A percentile compares a stretch with the other conserved stretches of the same genome.
Evolutionary conservation across 164 flowering plant species (phyloP).

Genomic region (Dillenia turbinata): DNA sequence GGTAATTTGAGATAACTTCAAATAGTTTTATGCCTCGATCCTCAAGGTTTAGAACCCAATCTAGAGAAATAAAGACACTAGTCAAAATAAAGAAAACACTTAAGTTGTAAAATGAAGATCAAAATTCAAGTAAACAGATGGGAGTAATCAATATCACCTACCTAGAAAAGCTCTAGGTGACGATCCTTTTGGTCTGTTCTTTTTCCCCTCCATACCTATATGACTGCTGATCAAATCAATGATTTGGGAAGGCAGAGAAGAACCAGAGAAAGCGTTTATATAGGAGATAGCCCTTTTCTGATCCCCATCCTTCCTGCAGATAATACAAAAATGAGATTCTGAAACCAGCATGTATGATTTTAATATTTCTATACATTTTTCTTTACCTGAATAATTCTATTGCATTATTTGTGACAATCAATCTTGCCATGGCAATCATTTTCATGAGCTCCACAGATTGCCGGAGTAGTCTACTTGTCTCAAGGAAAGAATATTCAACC

Average conservation of each 20-base stretch:
- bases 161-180: slow-evolving; percentile 64
- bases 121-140: background rate
- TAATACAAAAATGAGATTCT: slow-evolving; percentile 10
- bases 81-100: too few relatives aligned
- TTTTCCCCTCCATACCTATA: slow-evolving; percentile 24
- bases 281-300: slow-evolving; percentile 48
- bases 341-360: background rate
- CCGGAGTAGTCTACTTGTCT: slow-evolving; percentile 19
- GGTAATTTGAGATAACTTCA: slow-evolving; percentile 31
- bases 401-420: slow-evolving; percentile 51
- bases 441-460: slow-evolving; percentile 26
- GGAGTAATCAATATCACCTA: slow-evolving; percentile 20
- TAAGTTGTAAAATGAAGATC: too few relatives aligned
- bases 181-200: slow-evolving; percentile 22
- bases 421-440: slow-evolving; percentile 35
- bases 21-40: slow-evolving; percentile 42
- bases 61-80: slow-evolving; percentile 21
- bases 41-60: slow-evolving; percentile 53
- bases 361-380: background rate
- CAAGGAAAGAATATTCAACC: slow-evolving; percentile 65
- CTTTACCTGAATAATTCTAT: slow-evolving; percentile 45
- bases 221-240: slow-evolving; percentile 33
- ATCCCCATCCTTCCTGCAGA: slow-evolving; percentile 48
- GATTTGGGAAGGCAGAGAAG: slow-evolving; percentile 37
- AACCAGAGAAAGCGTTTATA: slow-evolving; percentile 47